These are phyloP conservation scores for Aegilops sharonensis DNA, from an alignment of 176 grass and related monocot genomes.

Conservation along the genomic window DNA sequence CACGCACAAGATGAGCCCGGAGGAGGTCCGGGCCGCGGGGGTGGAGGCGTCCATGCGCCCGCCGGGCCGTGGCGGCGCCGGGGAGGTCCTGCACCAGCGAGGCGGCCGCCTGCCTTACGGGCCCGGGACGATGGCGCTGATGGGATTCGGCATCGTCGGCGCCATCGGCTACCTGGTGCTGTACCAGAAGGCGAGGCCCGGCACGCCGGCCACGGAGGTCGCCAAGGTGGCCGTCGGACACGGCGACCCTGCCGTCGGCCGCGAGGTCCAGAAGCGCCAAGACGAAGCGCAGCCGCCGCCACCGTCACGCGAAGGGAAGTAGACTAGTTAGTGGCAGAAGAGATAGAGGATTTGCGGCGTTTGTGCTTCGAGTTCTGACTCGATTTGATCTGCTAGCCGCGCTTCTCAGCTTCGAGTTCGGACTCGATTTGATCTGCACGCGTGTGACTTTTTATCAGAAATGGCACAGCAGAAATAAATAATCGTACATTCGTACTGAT, in stretches of 20 bases:
- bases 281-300: background rate
- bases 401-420: no score
- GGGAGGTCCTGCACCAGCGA: conserved; percentile 81
- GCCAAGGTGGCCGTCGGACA: conserved; percentile 53
- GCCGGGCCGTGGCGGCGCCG: conserved; percentile 46
- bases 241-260: conserved; percentile 26
- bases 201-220: conserved; percentile 66
- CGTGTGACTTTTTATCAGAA: background rate
- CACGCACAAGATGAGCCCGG: conserved; percentile 70
- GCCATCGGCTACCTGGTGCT: conserved; percentile 56
- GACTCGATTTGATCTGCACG: background rate
- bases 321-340: background rate
- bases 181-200: conserved; percentile 63
- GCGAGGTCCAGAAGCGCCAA: background rate
- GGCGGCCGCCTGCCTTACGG: conserved; percentile 61
- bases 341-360: background rate
- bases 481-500: background rate
- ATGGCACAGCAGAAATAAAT: background rate
- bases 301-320: conserved; percentile 14
- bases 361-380: background rate
- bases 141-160: conserved; percentile 62
- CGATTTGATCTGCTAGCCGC: no score
- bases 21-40: conserved; percentile 51
- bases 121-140: conserved; percentile 42
- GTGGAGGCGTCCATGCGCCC: conserved; percentile 65